Base-by-base conservation (phyloP, 768 basidiomycete genomes). In the Tricholoma terreum region DNA sequence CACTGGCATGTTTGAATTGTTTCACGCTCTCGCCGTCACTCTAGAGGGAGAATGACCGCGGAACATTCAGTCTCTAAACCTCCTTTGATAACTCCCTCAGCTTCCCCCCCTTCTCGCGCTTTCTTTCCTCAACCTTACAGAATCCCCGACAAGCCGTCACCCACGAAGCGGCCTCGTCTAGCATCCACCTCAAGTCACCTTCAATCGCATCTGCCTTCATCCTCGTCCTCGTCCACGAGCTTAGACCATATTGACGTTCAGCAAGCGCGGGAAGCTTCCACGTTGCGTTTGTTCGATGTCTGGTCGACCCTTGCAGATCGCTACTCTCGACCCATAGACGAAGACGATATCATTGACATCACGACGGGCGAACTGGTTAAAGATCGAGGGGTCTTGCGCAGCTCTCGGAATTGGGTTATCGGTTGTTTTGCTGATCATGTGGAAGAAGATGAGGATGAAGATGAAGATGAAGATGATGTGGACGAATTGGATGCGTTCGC, bases 281-380 rank as follows among this genome's bases (percentile, higher is more conserved):
- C 78, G 4, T 70, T 76, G 62, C 84, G 85, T 2, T 73, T 91
- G 35, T 72, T 83, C 21, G 79, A 81, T 61, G 73, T 82, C 12
- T 91, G 90, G 90, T 76, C 81, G 24, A 76, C 81, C 52, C 81
- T 92, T 3, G 89, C 82, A 3, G 83, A 86, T 49, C 81, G 87
- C 22, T 87, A 91, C 66, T 77, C 80, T 33, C 78, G 82, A 51
- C 77, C 79, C 43, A 72, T 90, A 36, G 87, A 89, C 61, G 85
- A 92, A 65, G 90, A 92, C 69, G 90, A 93, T 67, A 85, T 92
- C 46, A 76, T 92, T 31, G 86, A 92, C 64, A 72, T 93, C 2
- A 73, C 75, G 54, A 84, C 82, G 10, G 80, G 78, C 10, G 69
- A 80, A 58, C 76, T 92, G 40, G 74, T 89, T 57, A 84, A 82